Conservation (phyloP, 2,329 filamentous ascomycete genomes). For the Lizonia empirigonia region DNA sequence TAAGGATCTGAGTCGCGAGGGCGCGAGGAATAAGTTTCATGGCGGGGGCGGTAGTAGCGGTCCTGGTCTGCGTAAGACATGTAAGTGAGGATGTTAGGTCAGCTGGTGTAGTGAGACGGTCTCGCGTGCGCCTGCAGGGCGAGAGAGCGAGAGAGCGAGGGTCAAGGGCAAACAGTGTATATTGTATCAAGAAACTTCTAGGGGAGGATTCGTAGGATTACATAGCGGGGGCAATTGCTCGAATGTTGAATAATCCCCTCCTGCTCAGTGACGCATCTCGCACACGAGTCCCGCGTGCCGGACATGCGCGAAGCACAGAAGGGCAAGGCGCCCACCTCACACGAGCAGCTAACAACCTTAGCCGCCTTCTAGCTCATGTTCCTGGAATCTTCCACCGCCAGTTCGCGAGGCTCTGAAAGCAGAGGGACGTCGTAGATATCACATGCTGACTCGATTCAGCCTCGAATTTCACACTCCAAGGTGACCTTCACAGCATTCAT, state of each 20-base stretch:
- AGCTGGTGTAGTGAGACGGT: slow-evolving; percentile 8
- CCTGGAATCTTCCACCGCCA: slow-evolving; percentile 11
- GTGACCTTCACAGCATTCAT: too few species aligned
- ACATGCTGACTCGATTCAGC: too few species aligned
- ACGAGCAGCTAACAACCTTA: too few species aligned
- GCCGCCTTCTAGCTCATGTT: slow-evolving; percentile 5
- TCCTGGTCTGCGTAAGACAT: slow-evolving; percentile 38
- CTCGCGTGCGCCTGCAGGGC: slow-evolving; percentile 10
- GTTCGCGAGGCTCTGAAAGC: not conserved
- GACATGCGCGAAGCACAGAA: not conserved
- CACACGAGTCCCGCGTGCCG: slow-evolving; percentile 1
- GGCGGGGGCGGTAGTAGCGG: slow-evolving; percentile 22
- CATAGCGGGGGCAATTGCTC: slow-evolving; percentile 14
- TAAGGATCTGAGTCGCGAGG: slow-evolving; percentile 31
- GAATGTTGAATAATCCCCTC: slow-evolving; percentile 12
- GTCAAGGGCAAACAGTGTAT: not conserved
- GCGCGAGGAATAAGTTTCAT: slow-evolving; percentile 10
- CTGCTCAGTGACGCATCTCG: slow-evolving; percentile 16
- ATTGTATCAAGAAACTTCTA: slow-evolving; percentile 3
- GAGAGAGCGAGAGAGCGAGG: not conserved
- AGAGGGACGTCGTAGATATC: too few species aligned
- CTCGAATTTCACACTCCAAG: too few species aligned
- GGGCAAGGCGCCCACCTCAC: slow-evolving; percentile 7
- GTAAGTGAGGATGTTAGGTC: slow-evolving; percentile 14
- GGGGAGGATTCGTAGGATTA: slow-evolving; percentile 4